Base-by-base conservation (phyloP, 2,329 filamentous ascomycete species). In the Fusarium sp. region DNA sequence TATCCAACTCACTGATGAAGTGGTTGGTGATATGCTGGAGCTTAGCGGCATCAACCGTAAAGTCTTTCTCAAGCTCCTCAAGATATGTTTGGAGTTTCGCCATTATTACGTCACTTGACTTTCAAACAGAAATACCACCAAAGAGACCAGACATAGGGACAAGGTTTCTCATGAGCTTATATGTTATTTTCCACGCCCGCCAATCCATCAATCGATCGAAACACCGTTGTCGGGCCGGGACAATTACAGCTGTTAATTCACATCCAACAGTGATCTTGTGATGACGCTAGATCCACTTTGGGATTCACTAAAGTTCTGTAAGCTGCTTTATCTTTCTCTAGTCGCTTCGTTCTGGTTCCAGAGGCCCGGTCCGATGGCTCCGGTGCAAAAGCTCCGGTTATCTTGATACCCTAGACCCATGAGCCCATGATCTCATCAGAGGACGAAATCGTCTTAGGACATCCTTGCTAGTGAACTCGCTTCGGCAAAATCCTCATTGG, bases 21-120 rank as follows among this genome's bases (percentile, higher is more conserved):
- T 66, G 64, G 12, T 58, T n/a, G 9, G 64, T 59, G 24, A 66
- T 36, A 38, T 66, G 6, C 38, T 66, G 66, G 36, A 66, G 49
- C 31, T 66, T 66, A 13, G 44, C 26, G 6, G 61, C 59, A 45
- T 66, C 64, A 22, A 66, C 38, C 6, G 38, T 28, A 35, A 66
- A 66, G 15, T 59, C 38, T 24, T 28, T 15, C 28, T 66, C 49
- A 14, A 66, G 64, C 18, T 66, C 49, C 3, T 44, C 18, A 3
- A 66, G 26, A 18, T 66, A 59, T 12, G 49, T 11, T 12, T 66
- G 5, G 1, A 66, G 45, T 6, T 39, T 22, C 10, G 61, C 26
- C 64, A 66, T 66, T 8, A 10, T 58, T 44, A 38, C 8, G 55
- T 15, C 18, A 39, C 20, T n/a, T 0, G 2, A 3, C 3, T 10